These are phyloP conservation scores for Pontederia crassipes DNA, from an alignment of 176 grass and related monocot genomes.

Conservation along the genomic window DNA sequence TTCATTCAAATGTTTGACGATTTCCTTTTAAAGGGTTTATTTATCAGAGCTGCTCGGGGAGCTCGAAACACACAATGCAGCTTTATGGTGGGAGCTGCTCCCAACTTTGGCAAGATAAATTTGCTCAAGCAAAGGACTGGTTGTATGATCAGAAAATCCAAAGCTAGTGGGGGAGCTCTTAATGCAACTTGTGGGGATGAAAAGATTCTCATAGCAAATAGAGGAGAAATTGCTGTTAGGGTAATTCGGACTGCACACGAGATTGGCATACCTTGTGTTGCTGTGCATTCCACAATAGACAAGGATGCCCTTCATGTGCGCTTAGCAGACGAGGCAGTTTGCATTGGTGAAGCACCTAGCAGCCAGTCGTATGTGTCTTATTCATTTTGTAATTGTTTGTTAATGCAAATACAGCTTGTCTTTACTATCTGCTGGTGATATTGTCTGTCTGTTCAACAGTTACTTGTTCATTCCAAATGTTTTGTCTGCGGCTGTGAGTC, in stretches of 20 bases:
- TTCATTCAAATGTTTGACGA: neutral
- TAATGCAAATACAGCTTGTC: neutral
- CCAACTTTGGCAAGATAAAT: slow-evolving; percentile 23
- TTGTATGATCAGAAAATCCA: slow-evolving; percentile 11
- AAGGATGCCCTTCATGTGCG: slow-evolving; percentile 38
- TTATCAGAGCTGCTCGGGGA: slow-evolving; percentile 17
- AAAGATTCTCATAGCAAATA: slow-evolving; percentile 31
- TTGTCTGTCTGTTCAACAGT: slow-evolving; percentile 4
- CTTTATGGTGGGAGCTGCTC: slow-evolving; percentile 22
- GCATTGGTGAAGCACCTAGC: slow-evolving; percentile 11
- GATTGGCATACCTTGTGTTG: slow-evolving; percentile 5
- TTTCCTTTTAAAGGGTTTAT: slow-evolving; percentile 22
- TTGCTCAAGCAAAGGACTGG: slow-evolving; percentile 7
- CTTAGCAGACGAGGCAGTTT: slow-evolving; percentile 38
- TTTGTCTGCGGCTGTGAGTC: slow-evolving; percentile 36
- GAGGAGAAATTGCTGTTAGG: slow-evolving; percentile 4
- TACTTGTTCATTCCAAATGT: slow-evolving; percentile 38
- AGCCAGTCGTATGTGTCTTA: slow-evolving; percentile 21
- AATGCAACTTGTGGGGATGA: slow-evolving; percentile 15
- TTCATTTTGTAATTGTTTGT: neutral
- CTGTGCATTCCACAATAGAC: slow-evolving; percentile 39
- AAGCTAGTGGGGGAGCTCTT: slow-evolving; percentile 19
- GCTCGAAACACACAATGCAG: slow-evolving; percentile 34
- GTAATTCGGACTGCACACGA: slow-evolving; percentile 12
- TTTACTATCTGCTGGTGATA: neutral